Base-by-base conservation (phyloP, 1,284 basidiomycete genomes). In the Fomitopsis schrenkii region DNA sequence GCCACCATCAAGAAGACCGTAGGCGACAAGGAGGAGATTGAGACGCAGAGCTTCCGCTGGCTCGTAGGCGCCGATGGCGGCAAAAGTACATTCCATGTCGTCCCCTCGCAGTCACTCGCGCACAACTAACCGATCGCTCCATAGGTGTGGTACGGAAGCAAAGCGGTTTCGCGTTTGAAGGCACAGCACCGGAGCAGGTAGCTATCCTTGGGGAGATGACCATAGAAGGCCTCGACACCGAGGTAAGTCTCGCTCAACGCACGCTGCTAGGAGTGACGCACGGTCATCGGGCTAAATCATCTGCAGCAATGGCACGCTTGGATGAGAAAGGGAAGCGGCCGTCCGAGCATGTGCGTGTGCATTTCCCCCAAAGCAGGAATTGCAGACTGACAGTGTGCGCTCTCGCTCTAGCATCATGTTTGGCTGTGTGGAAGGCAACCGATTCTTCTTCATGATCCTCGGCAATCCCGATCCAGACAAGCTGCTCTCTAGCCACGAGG, bases 61-160 rank as follows among this genome's bases (percentile, higher is more conserved):
- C 53, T 78, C 5, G 61, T 77, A 9, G 76, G 76, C 5, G 68
- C 74, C 3, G 75, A 77, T 65, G 77, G 76, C 8, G 76, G 71
- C 8, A 68, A 64, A 67, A 71, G 75, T 76, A 35, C 14, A 3
- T 40, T 12, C 14, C 38, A 19, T 2, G 6, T 22, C 9, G 44
- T 36, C 30, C 22, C 15, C 38, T 40, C 12, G 3, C 3, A 14
- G 14, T 14, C 9, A 3, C 38, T n/a, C 33, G 53, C 50, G 6
- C 40, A 17, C 2, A 2, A 15, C 38, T n/a, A 40, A 60, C 22
- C 33, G 30, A 1, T 5, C 58, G 3, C 14, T 40, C 3, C 38
- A 15, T 17, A 74, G 74, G 75, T 40, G 60, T 66, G n/a, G 64
- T 67, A 15, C 63, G 75, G 26, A 75, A 75, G 61, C 59, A 67